Conservation (phyloP, 2,329 filamentous ascomycete genomes). For the Talaromyces pinophilus region DNA sequence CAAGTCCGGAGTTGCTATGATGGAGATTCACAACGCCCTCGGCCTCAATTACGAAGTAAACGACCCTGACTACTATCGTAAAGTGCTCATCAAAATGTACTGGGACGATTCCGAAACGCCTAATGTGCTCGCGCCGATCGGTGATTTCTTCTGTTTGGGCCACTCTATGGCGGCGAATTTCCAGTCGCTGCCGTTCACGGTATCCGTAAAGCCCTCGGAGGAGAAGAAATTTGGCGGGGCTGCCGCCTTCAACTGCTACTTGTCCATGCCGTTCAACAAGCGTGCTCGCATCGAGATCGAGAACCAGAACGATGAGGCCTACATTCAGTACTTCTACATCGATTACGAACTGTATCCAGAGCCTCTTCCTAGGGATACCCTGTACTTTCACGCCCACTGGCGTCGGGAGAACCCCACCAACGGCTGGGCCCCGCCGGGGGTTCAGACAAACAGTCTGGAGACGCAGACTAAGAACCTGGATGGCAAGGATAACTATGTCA, state of each 20-base stretch:
- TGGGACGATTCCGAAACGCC: conserved; percentile 38
- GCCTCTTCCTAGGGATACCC: conserved; percentile 31
- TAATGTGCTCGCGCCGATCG: conserved; percentile 35
- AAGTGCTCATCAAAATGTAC: conserved; percentile 41
- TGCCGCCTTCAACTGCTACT: conserved; percentile 38
- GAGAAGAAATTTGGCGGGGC: conserved; percentile 40
- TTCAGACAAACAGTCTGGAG: conserved; percentile 34
- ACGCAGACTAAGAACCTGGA: conserved; percentile 33
- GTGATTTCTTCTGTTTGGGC: conserved; percentile 38
- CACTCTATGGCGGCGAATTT: conserved; percentile 39
- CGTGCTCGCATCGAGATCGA: conserved; percentile 40
- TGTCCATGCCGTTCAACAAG: conserved; percentile 36
- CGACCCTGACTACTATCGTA: conserved; percentile 41
- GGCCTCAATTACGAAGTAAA: conserved; percentile 38
- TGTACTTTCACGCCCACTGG: conserved; percentile 39
- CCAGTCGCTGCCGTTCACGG: conserved; percentile 39
- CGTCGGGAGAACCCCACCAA: conserved; percentile 35
- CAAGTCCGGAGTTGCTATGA: conserved; percentile 40
- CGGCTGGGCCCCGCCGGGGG: conserved; percentile 32
- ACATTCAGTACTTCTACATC: conserved; percentile 42
- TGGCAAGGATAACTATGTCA: conserved; percentile 32
- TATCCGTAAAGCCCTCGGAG: conserved; percentile 37
- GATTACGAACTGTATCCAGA: conserved; percentile 37
- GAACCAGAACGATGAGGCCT: conserved; percentile 38
- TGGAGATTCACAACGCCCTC: conserved; percentile 37